Percentiles rank a stretch among this genome's conserved stretches.
These are phyloP conservation scores for Kuraishia hungarica DNA, from an alignment of 805 yeast species.

Conservation along the genomic window DNA sequence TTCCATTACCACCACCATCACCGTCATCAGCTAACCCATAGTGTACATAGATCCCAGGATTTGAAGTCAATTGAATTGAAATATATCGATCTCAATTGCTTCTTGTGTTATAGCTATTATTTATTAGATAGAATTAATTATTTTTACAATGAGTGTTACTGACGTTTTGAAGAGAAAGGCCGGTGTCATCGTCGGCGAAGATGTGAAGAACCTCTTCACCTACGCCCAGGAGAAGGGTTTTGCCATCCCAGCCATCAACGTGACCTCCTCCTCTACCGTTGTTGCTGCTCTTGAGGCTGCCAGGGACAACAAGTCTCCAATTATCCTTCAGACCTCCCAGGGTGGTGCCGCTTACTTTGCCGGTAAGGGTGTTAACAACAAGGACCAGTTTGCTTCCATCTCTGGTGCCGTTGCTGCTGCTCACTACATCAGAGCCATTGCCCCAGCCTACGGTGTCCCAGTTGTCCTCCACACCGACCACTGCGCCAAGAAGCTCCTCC, in stretches of 20 bases:
- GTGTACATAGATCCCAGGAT: background rate
- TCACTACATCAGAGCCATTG: conserved; percentile 92
- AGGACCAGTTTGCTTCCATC: conserved; percentile 89
- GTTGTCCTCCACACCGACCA: conserved; percentile 97
- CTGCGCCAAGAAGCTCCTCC: conserved; percentile 96
- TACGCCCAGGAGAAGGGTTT: conserved; percentile 90
- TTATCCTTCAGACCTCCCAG: conserved; percentile 92
- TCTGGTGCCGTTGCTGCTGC: conserved; percentile 96
- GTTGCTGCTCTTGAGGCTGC: conserved; percentile 97
- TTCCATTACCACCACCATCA: no score
- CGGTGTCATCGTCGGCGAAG: conserved; percentile 99
- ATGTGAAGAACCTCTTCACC: conserved; percentile 77
- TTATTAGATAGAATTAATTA: background rate
- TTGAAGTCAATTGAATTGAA: background rate
- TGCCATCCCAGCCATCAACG: conserved; percentile 98
- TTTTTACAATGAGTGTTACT: conserved; percentile 44
- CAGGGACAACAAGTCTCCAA: conserved; percentile 89
- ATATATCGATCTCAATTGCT: background rate
- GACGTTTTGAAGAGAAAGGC: conserved; percentile 82
- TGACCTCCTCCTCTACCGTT: conserved; percentile 94
- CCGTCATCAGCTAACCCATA: no score
- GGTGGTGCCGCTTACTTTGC: conserved; percentile 99
- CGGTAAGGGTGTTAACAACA: conserved; percentile 96
- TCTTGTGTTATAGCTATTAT: background rate
- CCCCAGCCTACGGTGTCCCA: conserved; percentile 95